Conservation (phyloP, 2,329 filamentous ascomycete species). For the Verticillium isaacii region DNA sequence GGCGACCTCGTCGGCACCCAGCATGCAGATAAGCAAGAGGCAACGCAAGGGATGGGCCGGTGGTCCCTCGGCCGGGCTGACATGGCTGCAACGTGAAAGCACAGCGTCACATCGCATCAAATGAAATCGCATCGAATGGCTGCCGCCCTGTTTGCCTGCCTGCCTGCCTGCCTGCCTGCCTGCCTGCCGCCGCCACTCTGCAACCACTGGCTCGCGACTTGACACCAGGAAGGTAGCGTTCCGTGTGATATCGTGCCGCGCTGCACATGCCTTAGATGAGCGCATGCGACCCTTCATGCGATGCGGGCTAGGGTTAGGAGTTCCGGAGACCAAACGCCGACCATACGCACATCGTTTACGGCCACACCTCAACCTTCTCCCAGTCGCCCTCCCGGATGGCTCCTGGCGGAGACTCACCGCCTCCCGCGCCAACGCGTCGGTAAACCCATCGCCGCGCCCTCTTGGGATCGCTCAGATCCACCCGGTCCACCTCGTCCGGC, state of each 20-base stretch:
- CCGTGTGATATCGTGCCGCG: background rate
- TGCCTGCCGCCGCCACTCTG: background rate
- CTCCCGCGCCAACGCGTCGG: slow-evolving; percentile 40
- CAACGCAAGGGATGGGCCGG: background rate
- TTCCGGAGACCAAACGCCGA: background rate
- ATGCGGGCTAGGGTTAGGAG: background rate
- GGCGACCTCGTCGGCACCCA: background rate
- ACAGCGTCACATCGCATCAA: background rate
- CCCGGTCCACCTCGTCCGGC: slow-evolving; percentile 70
- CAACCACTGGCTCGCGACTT: background rate
- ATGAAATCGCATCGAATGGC: background rate
- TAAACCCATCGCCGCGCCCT: slow-evolving; percentile 64
- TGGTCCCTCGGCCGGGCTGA: background rate
- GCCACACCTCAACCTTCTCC: slow-evolving; percentile 68
- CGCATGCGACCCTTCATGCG: background rate
- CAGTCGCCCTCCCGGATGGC: slow-evolving; percentile 40
- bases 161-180: background rate
- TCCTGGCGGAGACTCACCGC: slow-evolving; percentile 23
- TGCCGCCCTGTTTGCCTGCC: background rate
- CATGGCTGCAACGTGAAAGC: background rate
- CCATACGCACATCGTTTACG: slow-evolving; percentile 34
- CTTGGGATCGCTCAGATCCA: slow-evolving; percentile 65
- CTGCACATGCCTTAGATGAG: background rate
- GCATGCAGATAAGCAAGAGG: background rate
- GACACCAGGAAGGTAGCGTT: background rate